Percentiles rank a stretch among this genome's conserved stretches.
phyloP scores from a whole-genome alignment of 108 stramenopile species.

The Cyclotella distinguenda region DNA sequence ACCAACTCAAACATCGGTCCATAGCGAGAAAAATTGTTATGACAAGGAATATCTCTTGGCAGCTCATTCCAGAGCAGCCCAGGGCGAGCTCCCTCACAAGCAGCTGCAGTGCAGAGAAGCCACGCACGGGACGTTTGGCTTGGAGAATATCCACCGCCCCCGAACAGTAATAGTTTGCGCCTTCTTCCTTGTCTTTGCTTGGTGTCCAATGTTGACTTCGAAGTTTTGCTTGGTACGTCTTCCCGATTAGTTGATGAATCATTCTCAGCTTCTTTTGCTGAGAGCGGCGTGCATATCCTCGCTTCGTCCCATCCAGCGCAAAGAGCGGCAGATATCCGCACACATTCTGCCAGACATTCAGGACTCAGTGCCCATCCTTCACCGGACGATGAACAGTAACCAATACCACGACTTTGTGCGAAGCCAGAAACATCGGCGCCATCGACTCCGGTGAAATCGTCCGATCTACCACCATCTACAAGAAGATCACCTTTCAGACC shows the following conservation, averaged over 20 bases:
- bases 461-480: slow-evolving; percentile 11
- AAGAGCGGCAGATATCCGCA: slow-evolving; percentile 34
- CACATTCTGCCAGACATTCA: slow-evolving; percentile 51
- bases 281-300: slow-evolving; percentile 6
- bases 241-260: not conserved
- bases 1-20: slow-evolving; percentile 49
- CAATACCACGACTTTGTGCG: not conserved
- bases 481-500: slow-evolving; percentile 51
- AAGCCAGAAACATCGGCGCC: not conserved
- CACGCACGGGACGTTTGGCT: slow-evolving; percentile 46
- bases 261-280: not conserved
- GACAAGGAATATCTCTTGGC: slow-evolving; percentile 44
- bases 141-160: slow-evolving; percentile 56
- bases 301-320: slow-evolving; percentile 31
- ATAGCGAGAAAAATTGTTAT: slow-evolving; percentile 50
- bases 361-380: slow-evolving; percentile 54
- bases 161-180: slow-evolving; percentile 49
- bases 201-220: not conserved
- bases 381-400: slow-evolving; percentile 9
- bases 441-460: slow-evolving; percentile 1
- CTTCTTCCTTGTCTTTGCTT: slow-evolving; percentile 8
- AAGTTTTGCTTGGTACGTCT: not conserved
- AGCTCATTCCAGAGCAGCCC: slow-evolving; percentile 47
- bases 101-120: slow-evolving; percentile 54
- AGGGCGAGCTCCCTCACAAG: slow-evolving; percentile 50